These are phyloP conservation scores for Zea mays DNA, from an alignment of 176 grass and related monocot species.

Conservation along the genomic window DNA sequence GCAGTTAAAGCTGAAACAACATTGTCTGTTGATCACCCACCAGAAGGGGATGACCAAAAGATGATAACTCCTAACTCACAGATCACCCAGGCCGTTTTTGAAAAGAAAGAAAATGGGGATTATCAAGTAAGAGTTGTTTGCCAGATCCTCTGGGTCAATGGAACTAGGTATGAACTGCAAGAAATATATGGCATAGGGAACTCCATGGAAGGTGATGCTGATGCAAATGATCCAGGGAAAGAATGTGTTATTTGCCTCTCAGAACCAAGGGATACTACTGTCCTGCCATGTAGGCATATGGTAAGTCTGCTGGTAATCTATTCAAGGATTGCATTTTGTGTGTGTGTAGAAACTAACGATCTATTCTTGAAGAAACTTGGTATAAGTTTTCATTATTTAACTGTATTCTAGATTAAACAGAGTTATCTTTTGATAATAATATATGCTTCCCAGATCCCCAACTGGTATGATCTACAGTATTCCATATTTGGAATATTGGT, in stretches of 20 bases:
- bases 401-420: background rate
- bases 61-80: conserved; percentile 69
- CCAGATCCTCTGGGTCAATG: conserved; percentile 94
- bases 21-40: conserved; percentile 40
- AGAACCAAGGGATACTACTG: conserved; percentile 94
- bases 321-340: background rate
- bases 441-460: background rate
- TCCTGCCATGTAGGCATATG: conserved; percentile 98
- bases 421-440: background rate
- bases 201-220: conserved; percentile 75
- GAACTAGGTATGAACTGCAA: conserved; percentile 81
- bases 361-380: background rate
- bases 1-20: conserved; percentile 91
- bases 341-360: background rate
- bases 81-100: conserved; percentile 93
- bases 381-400: conserved; percentile 1
- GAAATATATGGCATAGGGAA: conserved; percentile 99
- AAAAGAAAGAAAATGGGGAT: conserved; percentile 79
- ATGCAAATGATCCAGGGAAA: conserved; percentile 90
- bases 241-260: conserved; percentile 98
- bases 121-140: conserved; percentile 79
- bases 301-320: conserved; percentile 43
- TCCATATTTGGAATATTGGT: conserved; percentile 11
- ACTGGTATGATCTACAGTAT: background rate
- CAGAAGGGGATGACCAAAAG: conserved; percentile 58